Evolutionary conservation across 306 rosid species (phyloP).

Genomic region (Arachis stenosperma): DNA sequence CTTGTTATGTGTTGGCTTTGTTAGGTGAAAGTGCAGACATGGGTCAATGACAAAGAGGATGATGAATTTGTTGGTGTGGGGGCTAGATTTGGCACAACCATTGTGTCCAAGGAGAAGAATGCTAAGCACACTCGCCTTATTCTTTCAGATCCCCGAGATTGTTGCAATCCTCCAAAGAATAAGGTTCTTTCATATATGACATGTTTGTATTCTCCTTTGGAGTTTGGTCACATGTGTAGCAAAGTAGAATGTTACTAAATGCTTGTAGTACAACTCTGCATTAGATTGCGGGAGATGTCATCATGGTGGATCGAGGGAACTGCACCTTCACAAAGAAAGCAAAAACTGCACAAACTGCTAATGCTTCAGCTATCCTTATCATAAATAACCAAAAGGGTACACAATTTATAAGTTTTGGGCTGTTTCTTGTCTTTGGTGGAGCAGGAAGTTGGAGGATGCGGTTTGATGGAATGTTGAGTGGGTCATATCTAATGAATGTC

Average conservation of each 20-base stretch:
- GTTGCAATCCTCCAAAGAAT: conserved; percentile 68
- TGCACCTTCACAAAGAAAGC: conserved; percentile 91
- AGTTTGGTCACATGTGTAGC: neutral
- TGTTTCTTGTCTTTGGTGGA: neutral
- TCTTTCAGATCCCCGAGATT: conserved; percentile 81
- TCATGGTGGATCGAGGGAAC: conserved; percentile 86
- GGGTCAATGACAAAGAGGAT: conserved; percentile 80
- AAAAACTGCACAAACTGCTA: conserved; percentile 75
- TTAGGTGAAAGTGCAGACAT: conserved; percentile 97
- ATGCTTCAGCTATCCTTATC: conserved; percentile 95
- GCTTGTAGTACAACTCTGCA: conserved; percentile 27
- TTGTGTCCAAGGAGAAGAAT: conserved; percentile 88
- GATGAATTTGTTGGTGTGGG: conserved; percentile 90
- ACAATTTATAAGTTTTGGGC: neutral
- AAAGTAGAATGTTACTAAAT: conserved; percentile 9
- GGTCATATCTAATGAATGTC: conserved; percentile 14
- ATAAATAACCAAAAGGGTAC: conserved; percentile 82
- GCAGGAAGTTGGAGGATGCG: conserved; percentile 7
- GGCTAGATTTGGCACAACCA: conserved; percentile 88
- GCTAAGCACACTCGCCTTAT: conserved; percentile 71
- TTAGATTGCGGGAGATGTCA: conserved; percentile 85
- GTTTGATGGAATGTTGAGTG: conserved; percentile 25
- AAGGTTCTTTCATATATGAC: conserved; percentile 59
- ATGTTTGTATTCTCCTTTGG: conserved; percentile 23
- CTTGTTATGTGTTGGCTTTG: neutral